phyloP scores from a whole-genome alignment of 2,329 filamentous ascomycete genomes.

The Ophidiomyces ophidiicola region DNA sequence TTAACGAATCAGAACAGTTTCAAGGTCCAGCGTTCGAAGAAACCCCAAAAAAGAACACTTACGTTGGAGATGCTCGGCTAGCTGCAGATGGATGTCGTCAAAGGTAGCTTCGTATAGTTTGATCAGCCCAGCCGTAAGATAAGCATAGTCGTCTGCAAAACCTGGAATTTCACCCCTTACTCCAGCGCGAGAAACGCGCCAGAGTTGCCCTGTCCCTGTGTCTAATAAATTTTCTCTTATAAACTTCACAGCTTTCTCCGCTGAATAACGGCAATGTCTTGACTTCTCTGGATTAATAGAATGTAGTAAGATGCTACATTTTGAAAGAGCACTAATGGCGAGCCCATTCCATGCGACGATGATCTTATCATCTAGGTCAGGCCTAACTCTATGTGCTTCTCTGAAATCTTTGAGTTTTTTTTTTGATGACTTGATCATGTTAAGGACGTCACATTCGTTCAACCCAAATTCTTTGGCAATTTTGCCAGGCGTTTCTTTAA shows the following conservation, averaged over 20 bases:
- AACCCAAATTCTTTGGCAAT: conserved; percentile 66
- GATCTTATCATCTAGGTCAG: conserved; percentile 76
- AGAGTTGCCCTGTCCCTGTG: conserved; percentile 47
- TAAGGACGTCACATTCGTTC: conserved; percentile 54
- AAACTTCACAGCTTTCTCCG: conserved; percentile 57
- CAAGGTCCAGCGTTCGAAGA: too few species aligned
- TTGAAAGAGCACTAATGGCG: conserved; percentile 69
- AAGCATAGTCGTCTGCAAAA: conserved; percentile 93
- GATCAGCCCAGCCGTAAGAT: conserved; percentile 68
- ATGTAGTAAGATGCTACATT: conserved; percentile 57
- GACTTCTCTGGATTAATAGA: conserved; percentile 47
- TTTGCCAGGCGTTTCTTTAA: conserved; percentile 54
- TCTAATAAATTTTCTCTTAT: conserved; percentile 66
- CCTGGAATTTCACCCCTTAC: conserved; percentile 53
- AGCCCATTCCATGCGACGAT: conserved; percentile 81
- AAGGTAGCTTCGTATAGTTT: conserved; percentile 75
- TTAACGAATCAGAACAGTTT: too few species aligned
- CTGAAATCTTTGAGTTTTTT: conserved; percentile 58
- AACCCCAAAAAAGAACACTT: conserved; percentile 26
- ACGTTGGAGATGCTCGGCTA: conserved; percentile 72
- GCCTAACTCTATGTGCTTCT: conserved; percentile 60
- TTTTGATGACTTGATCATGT: conserved; percentile 55
- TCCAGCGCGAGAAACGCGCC: conserved; percentile 59
- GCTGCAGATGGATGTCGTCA: conserved; percentile 61
- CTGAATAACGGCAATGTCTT: conserved; percentile 50